These are phyloP conservation scores for Wickerhamia fluorescens DNA, from an alignment of 805 yeast species.

Conservation along the genomic window DNA sequence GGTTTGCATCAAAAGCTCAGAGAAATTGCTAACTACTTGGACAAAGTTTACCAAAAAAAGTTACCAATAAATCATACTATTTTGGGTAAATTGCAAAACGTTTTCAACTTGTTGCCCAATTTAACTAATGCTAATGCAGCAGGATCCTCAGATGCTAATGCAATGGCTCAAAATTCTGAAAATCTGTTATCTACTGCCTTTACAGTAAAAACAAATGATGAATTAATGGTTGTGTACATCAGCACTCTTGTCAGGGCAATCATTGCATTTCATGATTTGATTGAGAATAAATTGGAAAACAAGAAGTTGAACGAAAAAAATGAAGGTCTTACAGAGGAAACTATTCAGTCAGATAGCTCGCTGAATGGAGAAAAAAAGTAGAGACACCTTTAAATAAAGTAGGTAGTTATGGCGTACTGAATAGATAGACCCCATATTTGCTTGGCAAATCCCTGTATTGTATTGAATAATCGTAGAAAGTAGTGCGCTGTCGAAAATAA, in stretches of 20 bases:
- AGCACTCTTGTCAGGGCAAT: constrained; percentile 88
- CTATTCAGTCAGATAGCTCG: background rate
- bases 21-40: constrained; percentile 73
- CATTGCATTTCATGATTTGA: constrained; percentile 92
- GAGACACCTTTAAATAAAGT: no score
- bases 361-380: no score
- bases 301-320: constrained; percentile 30
- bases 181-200: constrained; percentile 70
- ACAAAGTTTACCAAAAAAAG: constrained; percentile 59
- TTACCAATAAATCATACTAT: constrained; percentile 88
- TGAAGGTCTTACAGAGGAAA: constrained; percentile 3
- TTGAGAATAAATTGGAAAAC: constrained; percentile 90
- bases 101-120: constrained; percentile 88
- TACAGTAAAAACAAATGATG: constrained; percentile 91
- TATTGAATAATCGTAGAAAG: no score
- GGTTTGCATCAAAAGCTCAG: constrained; percentile 75
- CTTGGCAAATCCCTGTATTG: no score
- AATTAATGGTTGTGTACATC: constrained; percentile 88
- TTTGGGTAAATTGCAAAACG: constrained; percentile 88
- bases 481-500: no score
- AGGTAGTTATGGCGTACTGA: no score
- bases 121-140: constrained; percentile 30
- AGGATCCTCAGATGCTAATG: constrained; percentile 11
- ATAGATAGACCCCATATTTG: no score
- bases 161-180: constrained; percentile 16